Evolutionary conservation across 805 yeast species (phyloP), one percentile per base, ranked within the genome.

Genomic region (Candida sphagnicola): DNA sequence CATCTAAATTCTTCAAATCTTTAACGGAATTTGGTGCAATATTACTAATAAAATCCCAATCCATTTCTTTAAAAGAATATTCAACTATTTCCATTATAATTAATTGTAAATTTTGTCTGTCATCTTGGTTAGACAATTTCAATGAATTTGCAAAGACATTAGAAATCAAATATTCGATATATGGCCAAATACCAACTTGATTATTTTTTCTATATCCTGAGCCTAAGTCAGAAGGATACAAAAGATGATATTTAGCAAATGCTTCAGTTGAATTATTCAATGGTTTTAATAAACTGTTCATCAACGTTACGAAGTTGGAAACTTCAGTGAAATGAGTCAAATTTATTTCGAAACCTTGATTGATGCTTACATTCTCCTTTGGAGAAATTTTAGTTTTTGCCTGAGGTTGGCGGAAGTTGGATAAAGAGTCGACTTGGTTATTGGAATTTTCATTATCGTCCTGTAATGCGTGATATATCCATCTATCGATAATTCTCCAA

Each of bases 101-200:
- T 2, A 59, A 44, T 50, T 85, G 90, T 8, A 90, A 48, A 1
- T 68, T 55, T 8, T 59, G 42, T 35, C 61, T 67, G 12, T 72
- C 73, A 0, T 39, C 43, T 42, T 51, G 2, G 41, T 62, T 23
- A 19, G 54, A 54, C 4, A 76, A 56, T 6, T 67, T 58, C 2
- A 62, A 38, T 2, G 85, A 64, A 18, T 77, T 74, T 5, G 72
- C 74, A 46, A 89, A 77, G 0, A 89, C 77, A 31, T 83, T 85
- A 10, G 72, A 62, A n/a, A 85, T 52, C 11, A 89, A 55, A 49
- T 77, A 88, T 38, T 87, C 91, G 38, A 85, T 56, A 50, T 90
- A 91, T 2, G 93, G 88, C 77, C 89, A 78, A 4, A 88, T 59
- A 2, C 96, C 95, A 13, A 69, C 57, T 23, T 65, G 54, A 32